phyloP scores from a whole-genome alignment of 805 yeast genomes.

The Starmerella sp. region DNA sequence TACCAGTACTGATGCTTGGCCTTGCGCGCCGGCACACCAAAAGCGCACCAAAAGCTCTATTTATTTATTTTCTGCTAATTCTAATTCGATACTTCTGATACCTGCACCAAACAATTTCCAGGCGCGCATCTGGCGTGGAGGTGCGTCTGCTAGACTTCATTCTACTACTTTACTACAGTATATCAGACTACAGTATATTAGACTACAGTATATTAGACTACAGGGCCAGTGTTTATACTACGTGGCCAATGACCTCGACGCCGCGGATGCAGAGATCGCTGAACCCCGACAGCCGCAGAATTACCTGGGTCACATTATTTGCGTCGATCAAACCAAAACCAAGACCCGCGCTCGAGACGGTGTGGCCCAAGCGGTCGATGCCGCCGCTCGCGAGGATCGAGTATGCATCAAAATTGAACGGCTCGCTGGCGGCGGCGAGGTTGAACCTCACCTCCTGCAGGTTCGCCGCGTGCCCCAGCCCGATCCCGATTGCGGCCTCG shows the following conservation, averaged over 20 bases:
- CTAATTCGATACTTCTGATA: no score
- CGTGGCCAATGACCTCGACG: background rate
- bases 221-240: background rate
- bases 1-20: constrained; percentile 14
- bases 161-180: background rate
- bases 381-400: background rate
- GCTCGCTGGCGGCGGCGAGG: background rate
- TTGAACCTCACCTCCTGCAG: background rate
- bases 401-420: background rate
- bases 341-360: background rate
- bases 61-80: background rate
- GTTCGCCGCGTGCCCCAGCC: background rate
- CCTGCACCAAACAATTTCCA: no score
- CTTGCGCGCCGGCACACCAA: background rate
- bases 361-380: background rate
- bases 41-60: background rate
- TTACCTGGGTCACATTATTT: background rate
- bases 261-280: background rate
- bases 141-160: no score
- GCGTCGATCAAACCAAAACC: background rate
- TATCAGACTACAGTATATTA: background rate
- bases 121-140: no score
- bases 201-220: background rate
- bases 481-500: constrained; percentile 7
- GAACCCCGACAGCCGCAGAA: background rate